Conservation (phyloP, 1,284 basidiomycete species). For the Ustilago xerochloae region DNA sequence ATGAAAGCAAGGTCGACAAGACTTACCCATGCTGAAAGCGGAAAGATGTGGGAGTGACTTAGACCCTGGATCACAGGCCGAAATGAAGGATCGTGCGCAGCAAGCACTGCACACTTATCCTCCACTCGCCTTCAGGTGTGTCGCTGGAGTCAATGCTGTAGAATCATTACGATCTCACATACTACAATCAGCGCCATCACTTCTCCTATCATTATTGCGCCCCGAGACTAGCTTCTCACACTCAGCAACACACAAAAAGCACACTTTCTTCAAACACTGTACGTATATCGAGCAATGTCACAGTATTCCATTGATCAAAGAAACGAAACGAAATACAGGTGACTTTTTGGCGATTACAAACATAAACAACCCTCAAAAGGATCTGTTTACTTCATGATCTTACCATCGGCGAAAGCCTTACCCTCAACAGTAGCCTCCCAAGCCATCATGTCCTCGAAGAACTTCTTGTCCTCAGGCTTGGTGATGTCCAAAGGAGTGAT, state of each 20-base stretch:
- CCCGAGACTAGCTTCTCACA: too few species aligned
- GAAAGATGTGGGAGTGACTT: background rate
- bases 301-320: background rate
- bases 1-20: background rate
- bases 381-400: constrained; percentile 66
- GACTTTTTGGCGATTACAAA: background rate
- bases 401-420: constrained; percentile 62
- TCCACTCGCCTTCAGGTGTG: too few species aligned
- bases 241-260: background rate
- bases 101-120: background rate
- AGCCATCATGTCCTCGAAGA: constrained; percentile 67
- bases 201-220: too few species aligned
- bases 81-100: too few species aligned
- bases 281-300: background rate
- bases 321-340: background rate
- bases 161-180: too few species aligned
- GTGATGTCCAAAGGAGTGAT: constrained; percentile 74
- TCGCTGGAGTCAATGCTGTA: too few species aligned
- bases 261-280: background rate
- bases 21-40: background rate
- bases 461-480: constrained; percentile 67
- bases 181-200: too few species aligned
- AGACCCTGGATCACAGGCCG: too few species aligned
- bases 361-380: background rate
- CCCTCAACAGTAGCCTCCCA: constrained; percentile 64